These are phyloP conservation scores for Cairneyella variabilis DNA, from an alignment of 495 filamentous ascomycete genomes.

Conservation along the genomic window DNA sequence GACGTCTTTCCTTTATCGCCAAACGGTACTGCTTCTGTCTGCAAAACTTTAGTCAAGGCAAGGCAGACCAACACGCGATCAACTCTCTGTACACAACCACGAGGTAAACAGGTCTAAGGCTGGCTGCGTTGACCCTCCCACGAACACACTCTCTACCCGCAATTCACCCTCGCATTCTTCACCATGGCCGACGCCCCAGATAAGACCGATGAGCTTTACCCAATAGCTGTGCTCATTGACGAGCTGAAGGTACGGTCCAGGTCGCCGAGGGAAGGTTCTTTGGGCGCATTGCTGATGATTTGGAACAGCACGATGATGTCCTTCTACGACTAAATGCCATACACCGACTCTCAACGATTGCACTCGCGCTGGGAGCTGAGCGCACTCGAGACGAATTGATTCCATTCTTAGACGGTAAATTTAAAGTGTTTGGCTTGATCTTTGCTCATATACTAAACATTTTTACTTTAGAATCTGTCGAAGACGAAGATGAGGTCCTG, in stretches of 20 bases:
- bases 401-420: constrained; percentile 90
- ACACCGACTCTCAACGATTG: constrained; percentile 95
- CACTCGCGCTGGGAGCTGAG: constrained; percentile 89
- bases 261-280: not conserved
- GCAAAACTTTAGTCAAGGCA: constrained; percentile 5
- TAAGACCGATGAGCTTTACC: constrained; percentile 93
- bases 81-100: constrained; percentile 12
- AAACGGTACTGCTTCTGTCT: not conserved
- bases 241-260: constrained; percentile 81
- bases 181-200: constrained; percentile 52
- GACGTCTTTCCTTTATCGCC: not conserved
- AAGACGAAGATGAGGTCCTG: constrained; percentile 97
- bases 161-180: constrained; percentile 16
- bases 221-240: constrained; percentile 98
- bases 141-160: not conserved
- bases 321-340: constrained; percentile 97
- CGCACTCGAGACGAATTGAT: constrained; percentile 96
- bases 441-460: constrained; percentile 5
- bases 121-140: constrained; percentile 6
- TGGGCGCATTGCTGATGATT: constrained; percentile 15
- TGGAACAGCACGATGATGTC: constrained; percentile 87
- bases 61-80: constrained; percentile 26
- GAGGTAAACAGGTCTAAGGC: constrained; percentile 16
- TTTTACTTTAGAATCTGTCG: constrained; percentile 79
- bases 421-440: not conserved